phyloP scores from a whole-genome alignment of 129 eudicot genomes.

The Flaveria brownii region DNA sequence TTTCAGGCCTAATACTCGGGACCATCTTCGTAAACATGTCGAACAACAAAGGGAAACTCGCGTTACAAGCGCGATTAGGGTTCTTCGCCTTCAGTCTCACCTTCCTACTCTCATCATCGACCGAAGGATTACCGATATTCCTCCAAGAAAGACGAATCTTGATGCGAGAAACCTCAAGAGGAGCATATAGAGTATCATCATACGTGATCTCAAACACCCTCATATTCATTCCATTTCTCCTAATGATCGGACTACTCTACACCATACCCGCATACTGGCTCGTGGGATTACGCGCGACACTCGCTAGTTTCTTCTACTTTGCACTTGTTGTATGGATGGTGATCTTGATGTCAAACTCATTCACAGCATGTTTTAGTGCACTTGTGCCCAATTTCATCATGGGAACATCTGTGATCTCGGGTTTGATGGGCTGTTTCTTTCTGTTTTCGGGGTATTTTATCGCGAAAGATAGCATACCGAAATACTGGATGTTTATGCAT shows the following conservation, averaged over 20 bases:
- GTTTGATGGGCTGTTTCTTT: conserved; percentile 92
- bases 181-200: conserved; percentile 84
- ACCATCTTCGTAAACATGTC: conserved; percentile 62
- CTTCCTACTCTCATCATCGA: conserved; percentile 78
- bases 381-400: conserved; percentile 91
- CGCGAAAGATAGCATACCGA: conserved; percentile 71
- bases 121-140: conserved; percentile 92
- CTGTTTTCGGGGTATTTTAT: conserved; percentile 92
- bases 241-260: conserved; percentile 62
- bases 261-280: conserved; percentile 74
- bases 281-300: conserved; percentile 56
- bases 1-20: conserved; percentile 74
- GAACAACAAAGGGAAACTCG: conserved; percentile 43
- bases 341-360: conserved; percentile 76
- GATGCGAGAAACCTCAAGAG: conserved; percentile 80
- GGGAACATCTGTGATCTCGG: conserved; percentile 85
- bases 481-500: conserved; percentile 90
- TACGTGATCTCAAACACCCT: conserved; percentile 87
- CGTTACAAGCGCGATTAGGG: conserved; percentile 73
- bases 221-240: conserved; percentile 81
- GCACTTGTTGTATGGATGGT: conserved; percentile 86
- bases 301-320: conserved; percentile 68
- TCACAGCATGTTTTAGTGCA: conserved; percentile 86
- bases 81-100: conserved; percentile 91
- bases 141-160: conserved; percentile 77